A percentile compares a stretch with the other conserved stretches of the same genome.
These are phyloP conservation scores for Selaginella tamariscina DNA, from an alignment of 75 land plant species.

Conservation along the genomic window DNA sequence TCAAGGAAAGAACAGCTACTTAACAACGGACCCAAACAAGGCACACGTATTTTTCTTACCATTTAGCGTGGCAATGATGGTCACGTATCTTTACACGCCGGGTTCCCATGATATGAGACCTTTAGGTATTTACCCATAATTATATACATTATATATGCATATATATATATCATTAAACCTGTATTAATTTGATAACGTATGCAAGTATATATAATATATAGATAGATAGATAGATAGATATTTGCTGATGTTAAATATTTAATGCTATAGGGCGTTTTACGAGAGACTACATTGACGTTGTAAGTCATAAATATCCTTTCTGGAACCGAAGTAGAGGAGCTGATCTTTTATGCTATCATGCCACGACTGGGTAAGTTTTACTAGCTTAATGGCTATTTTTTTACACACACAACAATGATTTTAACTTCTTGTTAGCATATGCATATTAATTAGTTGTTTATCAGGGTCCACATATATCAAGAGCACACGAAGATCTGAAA, in stretches of 20 bases:
- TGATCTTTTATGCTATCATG: slow-evolving; percentile 87
- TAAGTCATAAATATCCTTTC: slow-evolving; percentile 43
- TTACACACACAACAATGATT: not conserved
- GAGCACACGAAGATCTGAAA: slow-evolving; percentile 33
- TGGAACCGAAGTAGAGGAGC: slow-evolving; percentile 76
- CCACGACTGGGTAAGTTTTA: slow-evolving; percentile 76
- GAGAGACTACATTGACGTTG: slow-evolving; percentile 37
- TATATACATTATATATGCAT: too few species aligned
- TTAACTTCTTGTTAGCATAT: not conserved
- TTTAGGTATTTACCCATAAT: too few species aligned
- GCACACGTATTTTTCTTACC: slow-evolving; percentile 64
- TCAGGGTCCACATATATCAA: slow-evolving; percentile 61
- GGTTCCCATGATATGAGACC: slow-evolving; percentile 32
- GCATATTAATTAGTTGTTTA: slow-evolving; percentile 4
- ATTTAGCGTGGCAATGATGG: slow-evolving; percentile 58
- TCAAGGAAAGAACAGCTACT: slow-evolving; percentile 31
- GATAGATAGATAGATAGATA: too few species aligned
- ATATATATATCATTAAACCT: too few species aligned
- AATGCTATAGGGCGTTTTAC: not conserved
- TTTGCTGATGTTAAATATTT: too few species aligned
- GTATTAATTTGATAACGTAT: too few species aligned
- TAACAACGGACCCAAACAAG: slow-evolving; percentile 41
- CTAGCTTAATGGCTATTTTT: not conserved
- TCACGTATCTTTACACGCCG: slow-evolving; percentile 35
- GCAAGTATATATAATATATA: too few species aligned